Percentiles rank a stretch among this genome's conserved stretches.
These are phyloP conservation scores for Citrus maxima DNA, from an alignment of 345 rosid species.

Conservation along the genomic window DNA sequence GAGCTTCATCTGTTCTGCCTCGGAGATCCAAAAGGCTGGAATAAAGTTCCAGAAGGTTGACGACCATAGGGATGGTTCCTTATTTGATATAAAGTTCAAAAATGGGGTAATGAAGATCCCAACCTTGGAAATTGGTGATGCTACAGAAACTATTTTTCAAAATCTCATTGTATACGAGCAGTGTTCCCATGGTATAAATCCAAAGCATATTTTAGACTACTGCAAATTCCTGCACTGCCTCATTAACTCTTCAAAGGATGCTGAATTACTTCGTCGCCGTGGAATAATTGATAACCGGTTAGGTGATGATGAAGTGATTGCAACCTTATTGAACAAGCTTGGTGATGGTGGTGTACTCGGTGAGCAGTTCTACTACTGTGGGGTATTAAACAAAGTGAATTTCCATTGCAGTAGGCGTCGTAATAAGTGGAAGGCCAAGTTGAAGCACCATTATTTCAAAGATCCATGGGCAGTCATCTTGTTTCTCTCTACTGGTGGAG, in stretches of 20 bases:
- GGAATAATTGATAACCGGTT: slow-evolving; percentile 13
- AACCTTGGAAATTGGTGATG: neutral
- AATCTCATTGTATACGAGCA: neutral
- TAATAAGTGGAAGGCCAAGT: slow-evolving; percentile 14
- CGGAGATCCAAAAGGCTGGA: too few relatives aligned
- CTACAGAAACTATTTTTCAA: too few relatives aligned
- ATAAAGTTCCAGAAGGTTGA: too few relatives aligned
- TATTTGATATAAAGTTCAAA: too few relatives aligned
- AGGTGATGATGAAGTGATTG: slow-evolving; percentile 12
- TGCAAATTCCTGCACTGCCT: slow-evolving; percentile 2
- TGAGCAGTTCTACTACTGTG: neutral
- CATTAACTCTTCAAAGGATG: slow-evolving; percentile 5
- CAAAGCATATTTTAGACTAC: neutral
- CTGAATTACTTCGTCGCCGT: neutral
- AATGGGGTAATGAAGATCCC: too few relatives aligned
- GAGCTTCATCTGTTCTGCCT: too few relatives aligned
- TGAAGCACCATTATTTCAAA: slow-evolving; percentile 16
- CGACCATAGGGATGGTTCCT: too few relatives aligned
- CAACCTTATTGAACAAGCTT: neutral
- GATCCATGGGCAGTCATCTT: slow-evolving; percentile 21
- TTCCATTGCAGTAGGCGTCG: neutral
- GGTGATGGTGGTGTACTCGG: neutral
- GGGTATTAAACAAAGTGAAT: neutral
- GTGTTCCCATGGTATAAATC: too few relatives aligned
- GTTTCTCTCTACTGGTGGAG: neutral